These are phyloP conservation scores for Nicotiana knightiana DNA, from an alignment of 257 asterid genomes.

Conservation along the genomic window DNA sequence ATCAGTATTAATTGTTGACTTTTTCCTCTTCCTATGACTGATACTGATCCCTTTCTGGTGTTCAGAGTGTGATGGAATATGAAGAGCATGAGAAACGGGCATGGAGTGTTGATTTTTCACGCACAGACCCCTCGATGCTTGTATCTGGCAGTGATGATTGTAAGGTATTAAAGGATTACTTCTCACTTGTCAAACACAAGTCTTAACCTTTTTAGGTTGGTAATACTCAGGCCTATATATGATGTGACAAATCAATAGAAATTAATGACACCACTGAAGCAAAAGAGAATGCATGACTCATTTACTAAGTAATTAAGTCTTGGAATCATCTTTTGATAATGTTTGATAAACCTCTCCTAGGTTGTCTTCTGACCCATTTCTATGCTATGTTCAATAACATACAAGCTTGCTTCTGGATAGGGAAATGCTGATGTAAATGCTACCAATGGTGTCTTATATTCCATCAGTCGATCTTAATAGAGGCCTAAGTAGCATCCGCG, in stretches of 20 bases:
- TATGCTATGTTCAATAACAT: background rate
- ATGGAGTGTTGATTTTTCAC: conserved; percentile 50
- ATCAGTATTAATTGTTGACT: background rate
- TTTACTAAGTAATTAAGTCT: background rate
- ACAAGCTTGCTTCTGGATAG: background rate
- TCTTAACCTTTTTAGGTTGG: background rate
- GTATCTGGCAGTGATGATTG: conserved; percentile 52
- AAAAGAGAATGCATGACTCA: background rate
- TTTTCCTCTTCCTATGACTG: conserved; percentile 1
- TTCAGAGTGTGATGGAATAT: conserved; percentile 41
- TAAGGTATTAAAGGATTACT: conserved; percentile 23
- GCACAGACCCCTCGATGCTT: conserved; percentile 45
- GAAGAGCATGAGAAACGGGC: conserved; percentile 52
- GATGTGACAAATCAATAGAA: background rate
- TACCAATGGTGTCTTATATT: background rate
- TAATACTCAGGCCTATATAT: background rate
- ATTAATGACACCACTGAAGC: background rate
- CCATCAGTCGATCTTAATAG: background rate
- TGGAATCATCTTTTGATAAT: background rate
- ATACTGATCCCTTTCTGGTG: conserved; percentile 3
- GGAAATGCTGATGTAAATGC: background rate
- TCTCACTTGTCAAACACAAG: conserved; percentile 5
- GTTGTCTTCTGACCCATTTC: background rate
- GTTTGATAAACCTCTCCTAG: background rate
- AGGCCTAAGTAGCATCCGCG: background rate